Evolutionary conservation across 108 stramenopile genomes (phyloP).

Genomic region (Cyclotella baltica): DNA sequence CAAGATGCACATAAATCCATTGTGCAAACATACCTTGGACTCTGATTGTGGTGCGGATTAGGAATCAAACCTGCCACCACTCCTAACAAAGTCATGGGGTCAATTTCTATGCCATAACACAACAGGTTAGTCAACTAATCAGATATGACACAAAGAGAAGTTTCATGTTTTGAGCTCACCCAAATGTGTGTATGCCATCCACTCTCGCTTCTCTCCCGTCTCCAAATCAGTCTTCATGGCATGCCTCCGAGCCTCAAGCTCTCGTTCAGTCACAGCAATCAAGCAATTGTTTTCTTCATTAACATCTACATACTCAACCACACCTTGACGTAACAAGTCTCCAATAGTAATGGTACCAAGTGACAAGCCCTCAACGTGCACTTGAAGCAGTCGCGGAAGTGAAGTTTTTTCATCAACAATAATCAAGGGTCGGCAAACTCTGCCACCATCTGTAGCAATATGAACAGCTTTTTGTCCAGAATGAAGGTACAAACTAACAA

Average conservation of each 20-base stretch:
- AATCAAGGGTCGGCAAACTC: constrained; percentile 97
- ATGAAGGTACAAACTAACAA: constrained; percentile 97
- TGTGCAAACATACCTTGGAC: constrained; percentile 67
- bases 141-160: not conserved
- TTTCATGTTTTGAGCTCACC: constrained; percentile 2
- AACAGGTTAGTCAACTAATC: not conserved
- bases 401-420: constrained; percentile 90
- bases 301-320: constrained; percentile 99
- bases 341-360: constrained; percentile 75
- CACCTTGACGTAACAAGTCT: constrained; percentile 89
- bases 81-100: constrained; percentile 97
- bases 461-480: constrained; percentile 94
- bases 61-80: constrained; percentile 98
- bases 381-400: constrained; percentile 75
- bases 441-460: constrained; percentile 97
- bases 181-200: constrained; percentile 94
- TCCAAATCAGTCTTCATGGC: constrained; percentile 55
- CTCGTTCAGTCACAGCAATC: constrained; percentile 92
- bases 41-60: constrained; percentile 99
- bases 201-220: constrained; percentile 36
- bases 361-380: constrained; percentile 86
- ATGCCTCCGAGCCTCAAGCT: constrained; percentile 77
- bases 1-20: no score
- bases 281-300: constrained; percentile 99
- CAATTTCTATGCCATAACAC: constrained; percentile 77